Evolutionary conservation across 2,329 filamentous ascomycete species (phyloP).

Genomic region (Venturia aucupariae): DNA sequence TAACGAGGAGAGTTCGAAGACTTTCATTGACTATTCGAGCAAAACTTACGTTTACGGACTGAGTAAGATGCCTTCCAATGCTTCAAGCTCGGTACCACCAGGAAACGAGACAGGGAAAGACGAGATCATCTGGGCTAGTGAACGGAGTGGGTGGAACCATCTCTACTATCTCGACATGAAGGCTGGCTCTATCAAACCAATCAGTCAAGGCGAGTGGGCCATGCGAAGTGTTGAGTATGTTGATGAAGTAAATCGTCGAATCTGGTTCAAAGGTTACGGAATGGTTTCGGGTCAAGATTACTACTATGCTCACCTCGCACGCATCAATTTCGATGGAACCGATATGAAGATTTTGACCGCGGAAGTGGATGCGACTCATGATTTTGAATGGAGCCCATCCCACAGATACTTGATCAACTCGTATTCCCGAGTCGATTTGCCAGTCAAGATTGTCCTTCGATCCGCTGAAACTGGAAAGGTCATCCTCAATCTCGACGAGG

Average conservation of each 20-base stretch:
- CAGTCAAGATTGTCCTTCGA: conserved; percentile 19
- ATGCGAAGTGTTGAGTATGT: conserved; percentile 21
- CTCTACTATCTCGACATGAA: conserved; percentile 22
- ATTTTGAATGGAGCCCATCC: conserved; percentile 17
- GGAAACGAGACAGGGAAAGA: conserved; percentile 16
- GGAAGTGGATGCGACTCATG: conserved; percentile 20
- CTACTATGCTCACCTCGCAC: conserved; percentile 22
- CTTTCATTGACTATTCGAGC: conserved; percentile 21
- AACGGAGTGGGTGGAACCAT: conserved; percentile 24
- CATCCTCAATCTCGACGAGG: conserved; percentile 17
- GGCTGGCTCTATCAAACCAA: conserved; percentile 28
- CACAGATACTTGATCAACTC: conserved; percentile 18
- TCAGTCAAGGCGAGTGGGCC: conserved; percentile 30
- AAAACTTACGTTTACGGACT: conserved; percentile 18
- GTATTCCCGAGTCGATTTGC: conserved; percentile 23
- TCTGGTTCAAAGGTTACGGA: conserved; percentile 21
- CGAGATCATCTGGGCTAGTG: conserved; percentile 22
- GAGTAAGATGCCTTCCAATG: neutral
- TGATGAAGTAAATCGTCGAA: conserved; percentile 20
- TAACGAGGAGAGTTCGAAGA: conserved; percentile 21
- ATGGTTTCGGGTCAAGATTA: conserved; percentile 21
- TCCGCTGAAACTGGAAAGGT: conserved; percentile 20
- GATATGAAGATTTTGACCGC: conserved; percentile 21
- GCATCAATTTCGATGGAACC: conserved; percentile 23
- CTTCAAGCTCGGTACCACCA: neutral